phyloP scores from a whole-genome alignment of 805 yeast species.

The Yarrowia keelungensis region DNA sequence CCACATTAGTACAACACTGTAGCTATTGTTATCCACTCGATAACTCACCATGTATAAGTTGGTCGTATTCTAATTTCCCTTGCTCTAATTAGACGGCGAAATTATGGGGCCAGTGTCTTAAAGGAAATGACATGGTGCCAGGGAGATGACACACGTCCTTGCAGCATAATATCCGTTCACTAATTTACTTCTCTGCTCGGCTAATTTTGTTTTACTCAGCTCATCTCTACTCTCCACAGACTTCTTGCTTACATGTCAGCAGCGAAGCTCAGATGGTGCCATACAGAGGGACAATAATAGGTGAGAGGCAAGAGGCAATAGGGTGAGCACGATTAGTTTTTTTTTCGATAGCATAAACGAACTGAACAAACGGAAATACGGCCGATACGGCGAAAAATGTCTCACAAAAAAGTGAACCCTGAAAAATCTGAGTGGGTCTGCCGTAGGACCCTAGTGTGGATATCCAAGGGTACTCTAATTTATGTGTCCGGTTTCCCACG shows the following conservation, averaged over 20 bases:
- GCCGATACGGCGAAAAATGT: slow-evolving; percentile 8
- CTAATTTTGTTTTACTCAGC: background rate
- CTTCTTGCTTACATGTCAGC: slow-evolving; percentile 12
- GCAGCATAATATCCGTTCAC: background rate
- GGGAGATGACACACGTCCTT: background rate
- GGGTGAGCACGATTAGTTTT: background rate
- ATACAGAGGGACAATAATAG: background rate
- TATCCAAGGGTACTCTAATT: too few species aligned
- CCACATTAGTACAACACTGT: background rate
- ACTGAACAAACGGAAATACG: slow-evolving; percentile 19
- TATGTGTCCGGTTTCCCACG: too few species aligned
- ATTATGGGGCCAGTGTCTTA: background rate
- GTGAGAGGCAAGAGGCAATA: background rate
- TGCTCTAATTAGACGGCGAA: background rate
- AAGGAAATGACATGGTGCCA: background rate
- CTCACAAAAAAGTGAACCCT: background rate
- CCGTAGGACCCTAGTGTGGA: too few species aligned
- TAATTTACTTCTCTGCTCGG: background rate
- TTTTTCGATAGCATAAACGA: background rate
- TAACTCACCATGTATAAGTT: background rate
- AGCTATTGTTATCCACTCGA: background rate
- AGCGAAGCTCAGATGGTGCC: background rate
- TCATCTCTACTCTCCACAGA: background rate
- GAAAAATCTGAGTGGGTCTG: too few species aligned
- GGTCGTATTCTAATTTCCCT: background rate